Evolutionary conservation across 2,329 filamentous ascomycete genomes (phyloP), one percentile per base, ranked within the genome.

Genomic region (Ceratocystis eucalypticola): DNA sequence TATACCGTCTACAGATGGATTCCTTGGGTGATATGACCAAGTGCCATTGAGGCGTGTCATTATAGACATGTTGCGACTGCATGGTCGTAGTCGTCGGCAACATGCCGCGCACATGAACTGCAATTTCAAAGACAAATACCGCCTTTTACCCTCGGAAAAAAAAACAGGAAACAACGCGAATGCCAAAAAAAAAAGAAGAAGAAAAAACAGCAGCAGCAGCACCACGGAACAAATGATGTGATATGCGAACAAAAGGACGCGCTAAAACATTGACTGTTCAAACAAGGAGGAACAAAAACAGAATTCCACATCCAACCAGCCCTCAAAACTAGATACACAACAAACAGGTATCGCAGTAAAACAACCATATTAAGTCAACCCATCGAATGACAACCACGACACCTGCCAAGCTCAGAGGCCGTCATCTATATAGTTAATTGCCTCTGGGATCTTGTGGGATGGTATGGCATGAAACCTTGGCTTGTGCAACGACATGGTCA

Each of bases 361-460:
- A 10, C 28, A 59, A 3, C 53, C 53, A 59, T 33, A 17, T 28
- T 1, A 59, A 59, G 7, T 8, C 4, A 59, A 59, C n/a, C 28
- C 3, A 3, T 37, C 10, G 33, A 33, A 33, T 33, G n/a, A 59
- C 17, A 59, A n/a, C 28, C 53, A 33, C 53, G 53, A 25, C 53
- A 59, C 53, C 53, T 30, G 28, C 53, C 53, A 30, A 59, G 25
- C 28, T 59, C 53, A 59, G 53, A 59, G 53, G n/a, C 33, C 53
- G 33, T 33, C 53, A 25, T 33, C 53, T 5, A 25, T 17, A 59
- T n/a, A n/a, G 46, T n/a, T n/a, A 10, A 22, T n/a, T 50, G 46
- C n/a, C 22, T 22, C 22, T 50, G 46, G 22, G 46, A n/a, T 22
- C 46, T 22, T n/a, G 22, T n/a, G 46, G 22, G 28, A 17, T 30